Conservation (phyloP, 2,329 filamentous ascomycete species). For the Calycina marina region DNA sequence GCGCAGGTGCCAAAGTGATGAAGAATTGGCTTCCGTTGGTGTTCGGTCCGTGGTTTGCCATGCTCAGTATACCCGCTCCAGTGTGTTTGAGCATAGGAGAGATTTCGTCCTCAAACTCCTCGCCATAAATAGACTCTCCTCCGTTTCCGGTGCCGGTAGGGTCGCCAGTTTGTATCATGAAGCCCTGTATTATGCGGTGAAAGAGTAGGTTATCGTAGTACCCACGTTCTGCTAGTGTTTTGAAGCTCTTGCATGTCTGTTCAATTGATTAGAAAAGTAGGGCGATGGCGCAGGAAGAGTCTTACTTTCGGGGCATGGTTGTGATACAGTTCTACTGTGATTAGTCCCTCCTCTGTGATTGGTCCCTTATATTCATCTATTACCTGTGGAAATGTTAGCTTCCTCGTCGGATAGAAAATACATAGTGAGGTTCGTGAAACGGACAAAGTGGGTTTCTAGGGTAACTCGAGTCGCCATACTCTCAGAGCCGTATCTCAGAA, state of each 20-base stretch:
- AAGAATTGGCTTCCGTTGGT: conserved; percentile 97
- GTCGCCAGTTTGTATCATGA: conserved; percentile 94
- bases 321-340: conserved; percentile 82
- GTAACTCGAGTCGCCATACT: too few relatives aligned
- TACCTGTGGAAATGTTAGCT: too few relatives aligned
- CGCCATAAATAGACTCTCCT: conserved; percentile 78
- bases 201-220: conserved; percentile 83
- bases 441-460: too few relatives aligned
- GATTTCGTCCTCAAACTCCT: conserved; percentile 92
- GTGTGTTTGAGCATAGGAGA: conserved; percentile 67
- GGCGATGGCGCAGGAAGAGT: not conserved
- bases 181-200: conserved; percentile 89
- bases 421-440: too few relatives aligned
- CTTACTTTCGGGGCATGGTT: conserved; percentile 61
- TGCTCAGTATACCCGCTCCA: conserved; percentile 82
- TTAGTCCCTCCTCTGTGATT: too few relatives aligned
- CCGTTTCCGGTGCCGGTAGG: conserved; percentile 88
- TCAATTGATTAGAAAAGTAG: conserved; percentile 4
- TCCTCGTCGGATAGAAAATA: too few relatives aligned
- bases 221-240: conserved; percentile 60
- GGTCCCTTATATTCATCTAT: too few relatives aligned
- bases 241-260: conserved; percentile 75
- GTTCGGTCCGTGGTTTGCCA: conserved; percentile 89
- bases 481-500: too few relatives aligned
- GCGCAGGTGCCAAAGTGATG: conserved; percentile 82